Base-by-base conservation (phyloP, 225 moss, liverwort and hornwort species). In the Marchantia polymorpha region DNA sequence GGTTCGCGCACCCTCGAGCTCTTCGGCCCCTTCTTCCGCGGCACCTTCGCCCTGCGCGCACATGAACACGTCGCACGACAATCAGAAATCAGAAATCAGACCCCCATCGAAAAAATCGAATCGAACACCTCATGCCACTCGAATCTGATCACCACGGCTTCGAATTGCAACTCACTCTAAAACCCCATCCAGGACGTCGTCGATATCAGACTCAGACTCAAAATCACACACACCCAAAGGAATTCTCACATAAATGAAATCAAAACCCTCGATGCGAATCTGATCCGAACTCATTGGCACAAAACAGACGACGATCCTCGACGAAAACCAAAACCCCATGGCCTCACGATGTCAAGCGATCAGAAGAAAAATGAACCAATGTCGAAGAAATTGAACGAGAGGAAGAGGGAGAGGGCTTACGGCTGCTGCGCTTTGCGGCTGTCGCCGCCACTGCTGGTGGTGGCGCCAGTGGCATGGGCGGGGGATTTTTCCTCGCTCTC, bases 1-100 rank as follows among this genome's bases (percentile, higher is more conserved):
- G 87, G 87, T 46, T 88, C 87, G 27, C 87, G 84, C 50, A 81
- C 82, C 60, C 87, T 82, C 29, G 87, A 77, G 48, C 81, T 88
- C 25, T 88, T 88, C 14, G 85, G 84, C 31, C 85, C 85, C 77
- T 88, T 88, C 76, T 85, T 88, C 19, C 87, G 80, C 0, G 77
- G 25, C 0, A 55, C 39, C 60, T 88, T 88, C 23, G 16, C 39
- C 56, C 87, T 88, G 87, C 50, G 12, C 66, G 71, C 59, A n/a
- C 0, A 66, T n/a, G 12, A 49, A 23, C 50, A 70, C 47, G 47
- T 73, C 7, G 12, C 8, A 70, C 19, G 48, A 11, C 7, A 27
- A 27, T 67, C 67, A 31, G 67, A 39, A 39, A 39, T 29, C 67
- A 0, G 8, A 14, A 67, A 0, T 16, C 67, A 26, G 25, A 65